phyloP scores from a whole-genome alignment of 2,329 filamentous ascomycete species.

The Microsporum audouinii region DNA sequence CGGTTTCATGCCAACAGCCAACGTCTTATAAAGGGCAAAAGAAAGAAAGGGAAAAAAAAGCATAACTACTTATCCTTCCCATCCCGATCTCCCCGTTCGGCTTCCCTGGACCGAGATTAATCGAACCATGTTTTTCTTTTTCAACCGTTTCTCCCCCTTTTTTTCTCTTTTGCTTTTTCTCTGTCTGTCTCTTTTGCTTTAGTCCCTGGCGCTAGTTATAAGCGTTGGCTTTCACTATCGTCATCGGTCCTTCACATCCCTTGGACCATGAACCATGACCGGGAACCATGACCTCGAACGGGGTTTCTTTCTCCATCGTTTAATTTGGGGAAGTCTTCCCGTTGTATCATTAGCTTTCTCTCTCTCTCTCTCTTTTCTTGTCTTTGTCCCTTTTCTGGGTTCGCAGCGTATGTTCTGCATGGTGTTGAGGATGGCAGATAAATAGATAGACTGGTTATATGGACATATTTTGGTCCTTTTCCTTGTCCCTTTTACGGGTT shows the following conservation, averaged over 20 bases:
- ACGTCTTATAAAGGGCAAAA: neutral
- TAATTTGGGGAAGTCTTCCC: neutral
- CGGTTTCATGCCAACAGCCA: neutral
- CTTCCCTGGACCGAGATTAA: neutral
- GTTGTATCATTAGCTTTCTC: conserved; percentile 1
- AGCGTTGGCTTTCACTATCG: neutral
- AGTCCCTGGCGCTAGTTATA: neutral
- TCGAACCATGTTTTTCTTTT: neutral
- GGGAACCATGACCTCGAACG: neutral
- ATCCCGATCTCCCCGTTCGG: conserved; percentile 1
- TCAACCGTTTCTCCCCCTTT: neutral
- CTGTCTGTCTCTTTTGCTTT: neutral
- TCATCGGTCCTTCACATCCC: neutral
- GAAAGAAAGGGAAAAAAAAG: neutral
- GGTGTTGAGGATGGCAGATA: neutral
- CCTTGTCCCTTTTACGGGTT: neutral
- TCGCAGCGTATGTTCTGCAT: neutral
- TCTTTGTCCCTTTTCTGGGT: neutral
- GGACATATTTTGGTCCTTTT: neutral
- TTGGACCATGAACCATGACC: neutral
- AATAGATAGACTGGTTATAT: neutral
- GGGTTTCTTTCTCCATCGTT: neutral
- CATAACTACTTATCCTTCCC: neutral
- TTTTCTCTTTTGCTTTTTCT: neutral
- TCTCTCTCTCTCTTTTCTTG: neutral